Conservation (phyloP, 2,329 filamentous ascomycete genomes). For the Cladosporium sp. region DNA sequence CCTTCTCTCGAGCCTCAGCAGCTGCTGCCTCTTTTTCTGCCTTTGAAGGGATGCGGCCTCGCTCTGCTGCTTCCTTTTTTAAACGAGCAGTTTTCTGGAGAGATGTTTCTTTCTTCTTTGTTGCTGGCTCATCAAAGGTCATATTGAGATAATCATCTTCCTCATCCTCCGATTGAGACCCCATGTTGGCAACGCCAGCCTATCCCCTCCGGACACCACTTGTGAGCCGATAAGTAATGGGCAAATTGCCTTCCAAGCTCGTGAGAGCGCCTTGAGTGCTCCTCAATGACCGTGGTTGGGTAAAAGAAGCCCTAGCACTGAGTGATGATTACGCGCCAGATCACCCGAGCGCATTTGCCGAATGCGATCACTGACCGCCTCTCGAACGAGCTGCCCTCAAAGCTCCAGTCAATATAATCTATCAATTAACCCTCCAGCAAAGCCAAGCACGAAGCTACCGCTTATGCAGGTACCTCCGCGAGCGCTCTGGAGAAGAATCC, state of each 20-base stretch:
- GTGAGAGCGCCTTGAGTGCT: not conserved
- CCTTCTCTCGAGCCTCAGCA: constrained; percentile 66
- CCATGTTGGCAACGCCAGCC: not conserved
- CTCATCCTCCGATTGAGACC: constrained; percentile 49
- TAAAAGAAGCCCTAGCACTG: no score
- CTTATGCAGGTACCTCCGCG: not conserved
- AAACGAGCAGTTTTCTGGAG: constrained; percentile 55
- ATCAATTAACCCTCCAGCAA: not conserved
- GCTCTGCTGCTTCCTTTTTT: constrained; percentile 58
- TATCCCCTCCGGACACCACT: not conserved
- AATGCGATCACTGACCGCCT: not conserved
- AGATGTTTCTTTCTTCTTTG: constrained; percentile 55
- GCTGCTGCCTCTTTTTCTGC: constrained; percentile 74
- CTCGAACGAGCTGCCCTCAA: not conserved
- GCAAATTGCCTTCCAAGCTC: not conserved
- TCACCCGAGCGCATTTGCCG: not conserved
- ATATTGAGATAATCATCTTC: constrained; percentile 98
- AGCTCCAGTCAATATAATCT: not conserved
- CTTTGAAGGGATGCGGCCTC: constrained; percentile 68
- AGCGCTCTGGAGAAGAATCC: not conserved
- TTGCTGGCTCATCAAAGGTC: constrained; percentile 67
- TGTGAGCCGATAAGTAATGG: not conserved
- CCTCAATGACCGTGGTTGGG: not conserved
- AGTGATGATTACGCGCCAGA: no score
- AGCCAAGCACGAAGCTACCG: not conserved